Evolutionary conservation across 1,139 yeast genomes (phyloP).

Genomic region (Geotrichum fermentans): DNA sequence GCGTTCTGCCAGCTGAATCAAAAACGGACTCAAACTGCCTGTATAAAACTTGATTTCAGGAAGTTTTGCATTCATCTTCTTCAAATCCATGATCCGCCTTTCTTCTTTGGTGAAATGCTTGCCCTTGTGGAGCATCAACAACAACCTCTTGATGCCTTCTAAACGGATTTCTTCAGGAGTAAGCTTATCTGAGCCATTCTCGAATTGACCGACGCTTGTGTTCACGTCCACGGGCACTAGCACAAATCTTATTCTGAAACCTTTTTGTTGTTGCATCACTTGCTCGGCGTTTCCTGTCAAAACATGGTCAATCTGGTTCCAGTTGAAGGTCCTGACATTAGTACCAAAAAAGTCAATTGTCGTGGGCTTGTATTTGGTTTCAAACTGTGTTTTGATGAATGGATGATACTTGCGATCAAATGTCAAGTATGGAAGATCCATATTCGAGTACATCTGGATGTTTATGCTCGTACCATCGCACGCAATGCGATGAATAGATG

Average conservation of each 20-base stretch:
- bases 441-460: constrained; percentile 62
- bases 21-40: constrained; percentile 68
- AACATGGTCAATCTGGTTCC: constrained; percentile 89
- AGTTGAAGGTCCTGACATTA: constrained; percentile 57
- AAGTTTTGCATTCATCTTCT: constrained; percentile 47
- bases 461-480: constrained; percentile 61
- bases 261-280: constrained; percentile 49
- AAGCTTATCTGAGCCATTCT: constrained; percentile 46
- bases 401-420: constrained; percentile 36
- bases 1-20: constrained; percentile 44
- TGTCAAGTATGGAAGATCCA: constrained; percentile 27
- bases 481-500: constrained; percentile 77
- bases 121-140: constrained; percentile 60
- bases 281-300: constrained; percentile 86
- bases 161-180: constrained; percentile 78
- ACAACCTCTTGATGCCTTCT: constrained; percentile 77
- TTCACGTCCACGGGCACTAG: constrained; percentile 68
- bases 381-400: constrained; percentile 72
- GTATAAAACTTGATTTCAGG: constrained; percentile 87
- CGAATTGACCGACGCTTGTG: constrained; percentile 22
- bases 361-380: constrained; percentile 56
- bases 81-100: constrained; percentile 32
- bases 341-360: constrained; percentile 53
- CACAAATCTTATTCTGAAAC: constrained; percentile 74
- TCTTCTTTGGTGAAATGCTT: constrained; percentile 47